phyloP scores from a whole-genome alignment of 2,329 filamentous ascomycete species.

The Aspergillus jensenii region DNA sequence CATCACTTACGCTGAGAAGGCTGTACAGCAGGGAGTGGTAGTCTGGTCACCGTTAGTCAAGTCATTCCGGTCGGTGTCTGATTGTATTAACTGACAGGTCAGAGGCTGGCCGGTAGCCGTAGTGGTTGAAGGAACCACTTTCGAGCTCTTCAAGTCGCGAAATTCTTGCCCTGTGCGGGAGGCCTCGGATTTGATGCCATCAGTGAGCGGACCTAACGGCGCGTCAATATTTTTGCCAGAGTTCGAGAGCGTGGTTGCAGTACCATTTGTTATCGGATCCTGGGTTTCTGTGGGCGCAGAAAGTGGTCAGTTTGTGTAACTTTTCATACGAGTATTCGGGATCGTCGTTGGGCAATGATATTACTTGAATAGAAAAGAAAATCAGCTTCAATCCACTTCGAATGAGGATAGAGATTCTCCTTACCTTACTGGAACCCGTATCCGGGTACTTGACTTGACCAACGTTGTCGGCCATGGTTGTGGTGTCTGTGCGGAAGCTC shows the following conservation, averaged over 20 bases:
- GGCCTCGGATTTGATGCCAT: constrained; percentile 57
- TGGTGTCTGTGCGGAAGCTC: constrained; percentile 22
- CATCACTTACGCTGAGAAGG: constrained; percentile 56
- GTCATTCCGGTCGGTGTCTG: neutral
- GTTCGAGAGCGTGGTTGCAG: neutral
- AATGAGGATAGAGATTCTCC: neutral
- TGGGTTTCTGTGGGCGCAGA: constrained; percentile 20
- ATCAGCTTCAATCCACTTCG: constrained; percentile 6
- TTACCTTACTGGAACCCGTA: constrained; percentile 41
- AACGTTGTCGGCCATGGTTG: constrained; percentile 32
- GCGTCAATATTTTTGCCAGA: neutral
- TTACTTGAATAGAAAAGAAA: constrained; percentile 14
- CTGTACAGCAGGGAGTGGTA: constrained; percentile 69
- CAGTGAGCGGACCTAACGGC: constrained; percentile 52
- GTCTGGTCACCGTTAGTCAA: constrained; percentile 41
- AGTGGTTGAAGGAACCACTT: constrained; percentile 53
- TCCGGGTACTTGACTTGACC: constrained; percentile 41
- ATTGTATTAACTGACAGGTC: constrained; percentile 51
- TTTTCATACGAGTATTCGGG: neutral
- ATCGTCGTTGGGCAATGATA: neutral
- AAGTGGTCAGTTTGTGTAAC: constrained; percentile 21
- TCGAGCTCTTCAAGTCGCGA: constrained; percentile 56
- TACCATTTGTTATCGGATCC: constrained; percentile 22
- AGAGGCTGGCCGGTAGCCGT: constrained; percentile 62
- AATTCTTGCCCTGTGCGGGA: constrained; percentile 59